A percentile compares a stretch with the other conserved stretches of the same genome.
These are phyloP conservation scores for Mycena leptocephala DNA, from an alignment of 768 basidiomycete genomes.

Conservation along the genomic window DNA sequence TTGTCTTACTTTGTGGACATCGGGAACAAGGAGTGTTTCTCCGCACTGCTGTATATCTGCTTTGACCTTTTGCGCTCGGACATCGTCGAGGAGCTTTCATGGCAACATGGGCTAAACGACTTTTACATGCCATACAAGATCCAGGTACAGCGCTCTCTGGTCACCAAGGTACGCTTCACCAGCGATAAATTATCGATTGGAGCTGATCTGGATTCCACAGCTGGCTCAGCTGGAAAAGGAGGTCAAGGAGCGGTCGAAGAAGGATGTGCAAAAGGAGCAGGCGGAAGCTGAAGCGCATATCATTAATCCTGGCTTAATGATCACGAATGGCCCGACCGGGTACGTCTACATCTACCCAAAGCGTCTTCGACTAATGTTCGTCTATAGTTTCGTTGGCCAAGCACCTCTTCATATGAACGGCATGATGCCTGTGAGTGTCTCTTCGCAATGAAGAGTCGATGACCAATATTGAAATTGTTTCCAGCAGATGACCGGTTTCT, in stretches of 20 bases:
- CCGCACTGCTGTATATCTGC: conserved; percentile 90
- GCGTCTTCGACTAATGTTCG: conserved; percentile 25
- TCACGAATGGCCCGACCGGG: conserved; percentile 75
- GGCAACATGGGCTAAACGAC: conserved; percentile 97
- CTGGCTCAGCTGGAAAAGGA: conserved; percentile 89
- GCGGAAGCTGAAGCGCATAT: conserved; percentile 90
- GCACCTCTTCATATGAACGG: conserved; percentile 79
- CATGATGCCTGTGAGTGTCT: conserved; percentile 74
- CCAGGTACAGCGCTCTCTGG: conserved; percentile 86
- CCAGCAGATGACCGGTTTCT: conserved; percentile 31
- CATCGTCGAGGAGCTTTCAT: conserved; percentile 94
- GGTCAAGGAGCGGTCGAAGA: conserved; percentile 89
- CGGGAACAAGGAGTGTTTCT: conserved; percentile 98
- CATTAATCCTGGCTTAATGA: conserved; percentile 87
- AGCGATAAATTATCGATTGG: neutral
- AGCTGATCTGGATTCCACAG: conserved; percentile 54
- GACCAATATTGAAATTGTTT: neutral
- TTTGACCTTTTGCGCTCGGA: conserved; percentile 97
- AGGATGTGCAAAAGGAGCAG: conserved; percentile 91
- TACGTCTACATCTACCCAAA: conserved; percentile 60
- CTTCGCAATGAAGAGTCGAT: neutral
- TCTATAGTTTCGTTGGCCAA: conserved; percentile 71
- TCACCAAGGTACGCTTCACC: conserved; percentile 73
- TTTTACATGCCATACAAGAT: conserved; percentile 98
- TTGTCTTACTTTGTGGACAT: conserved; percentile 98